These are phyloP conservation scores for Ophiostoma ips DNA, from an alignment of 2,329 filamentous ascomycete species.

Conservation along the genomic window DNA sequence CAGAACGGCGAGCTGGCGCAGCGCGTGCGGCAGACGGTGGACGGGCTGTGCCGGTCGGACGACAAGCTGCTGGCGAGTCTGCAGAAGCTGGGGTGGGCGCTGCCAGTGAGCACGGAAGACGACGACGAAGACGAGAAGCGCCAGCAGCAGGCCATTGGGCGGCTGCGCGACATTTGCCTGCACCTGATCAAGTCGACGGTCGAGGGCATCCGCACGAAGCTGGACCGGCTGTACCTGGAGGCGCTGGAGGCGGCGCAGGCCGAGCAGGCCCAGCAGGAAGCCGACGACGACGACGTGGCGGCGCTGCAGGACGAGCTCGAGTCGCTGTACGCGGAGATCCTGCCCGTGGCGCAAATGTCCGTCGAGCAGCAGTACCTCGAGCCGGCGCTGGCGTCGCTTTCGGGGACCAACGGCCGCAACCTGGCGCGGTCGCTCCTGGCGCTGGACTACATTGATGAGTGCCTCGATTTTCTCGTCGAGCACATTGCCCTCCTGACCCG, in stretches of 20 bases:
- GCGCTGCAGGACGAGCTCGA: slow-evolving; percentile 51
- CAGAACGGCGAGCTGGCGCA: slow-evolving; percentile 32
- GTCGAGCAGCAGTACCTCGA: slow-evolving; percentile 53
- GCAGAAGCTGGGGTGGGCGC: slow-evolving; percentile 50
- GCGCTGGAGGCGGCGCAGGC: slow-evolving; percentile 20
- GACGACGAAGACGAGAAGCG: slow-evolving; percentile 24
- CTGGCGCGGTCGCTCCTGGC: slow-evolving; percentile 32
- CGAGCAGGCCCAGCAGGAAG: slow-evolving; percentile 6
- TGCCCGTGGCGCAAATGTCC: slow-evolving; percentile 57
- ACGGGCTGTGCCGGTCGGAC: slow-evolving; percentile 41
- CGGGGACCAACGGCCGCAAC: slow-evolving; percentile 29
- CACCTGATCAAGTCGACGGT: slow-evolving; percentile 44
- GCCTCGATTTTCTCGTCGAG: slow-evolving; percentile 36
- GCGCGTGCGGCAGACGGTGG: slow-evolving; percentile 33
- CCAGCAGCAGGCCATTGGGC: slow-evolving; percentile 37
- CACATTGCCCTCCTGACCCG: slow-evolving; percentile 29
- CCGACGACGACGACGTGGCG: slow-evolving; percentile 28
- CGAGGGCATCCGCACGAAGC: slow-evolving; percentile 37
- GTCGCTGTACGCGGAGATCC: slow-evolving; percentile 54
- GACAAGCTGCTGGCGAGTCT: slow-evolving; percentile 51
- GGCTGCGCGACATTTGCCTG: slow-evolving; percentile 45
- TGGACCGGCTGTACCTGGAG: slow-evolving; percentile 43
- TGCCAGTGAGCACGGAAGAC: slow-evolving; percentile 26
- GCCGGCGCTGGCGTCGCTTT: slow-evolving; percentile 37
- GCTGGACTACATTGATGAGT: slow-evolving; percentile 37